Evolutionary conservation across 352 stramenopile species (phyloP).

Genomic region (Saprolegnia parasitica): DNA sequence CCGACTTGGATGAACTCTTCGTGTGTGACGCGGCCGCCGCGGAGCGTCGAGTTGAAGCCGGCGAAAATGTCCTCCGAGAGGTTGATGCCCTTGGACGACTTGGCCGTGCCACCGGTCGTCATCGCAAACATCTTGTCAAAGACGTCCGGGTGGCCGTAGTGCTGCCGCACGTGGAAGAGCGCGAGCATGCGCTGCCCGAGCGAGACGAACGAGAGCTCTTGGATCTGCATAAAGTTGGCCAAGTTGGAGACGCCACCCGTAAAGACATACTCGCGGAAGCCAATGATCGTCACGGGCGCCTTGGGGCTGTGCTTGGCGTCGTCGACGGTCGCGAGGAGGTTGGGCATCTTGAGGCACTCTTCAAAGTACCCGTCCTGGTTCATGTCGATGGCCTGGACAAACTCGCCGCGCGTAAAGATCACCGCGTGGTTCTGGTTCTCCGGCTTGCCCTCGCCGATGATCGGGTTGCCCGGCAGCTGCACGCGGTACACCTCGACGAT

Average conservation of each 20-base stretch:
- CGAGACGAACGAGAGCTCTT: constrained; percentile 86
- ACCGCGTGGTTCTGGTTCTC: constrained; percentile 86
- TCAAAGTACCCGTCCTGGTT: constrained; percentile 89
- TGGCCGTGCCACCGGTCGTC: constrained; percentile 78
- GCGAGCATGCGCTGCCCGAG: constrained; percentile 79
- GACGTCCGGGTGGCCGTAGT: constrained; percentile 86
- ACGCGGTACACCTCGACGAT: constrained; percentile 87
- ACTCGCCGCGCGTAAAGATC: constrained; percentile 81
- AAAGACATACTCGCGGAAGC: constrained; percentile 89
- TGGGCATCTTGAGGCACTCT: constrained; percentile 85
- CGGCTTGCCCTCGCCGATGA: constrained; percentile 81
- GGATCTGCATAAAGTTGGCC: constrained; percentile 83
- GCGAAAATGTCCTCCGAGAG: constrained; percentile 87
- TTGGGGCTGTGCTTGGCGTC: constrained; percentile 44
- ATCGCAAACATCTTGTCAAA: constrained; percentile 87
- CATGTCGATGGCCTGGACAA: constrained; percentile 89
- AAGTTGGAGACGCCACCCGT: constrained; percentile 78
- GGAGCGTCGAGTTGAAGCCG: constrained; percentile 77
- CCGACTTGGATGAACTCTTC: constrained; percentile 86
- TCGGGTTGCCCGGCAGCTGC: constrained; percentile 72
- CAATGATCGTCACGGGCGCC: constrained; percentile 62
- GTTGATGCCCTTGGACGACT: constrained; percentile 86
- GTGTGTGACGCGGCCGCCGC: constrained; percentile 72
- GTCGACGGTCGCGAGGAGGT: constrained; percentile 75
- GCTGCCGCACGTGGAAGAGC: constrained; percentile 70